A percentile compares a stretch with the other conserved stretches of the same genome.
These are phyloP conservation scores for Stramenopiles sp. DNA, from an alignment of 352 stramenopile species.

Conservation along the genomic window DNA sequence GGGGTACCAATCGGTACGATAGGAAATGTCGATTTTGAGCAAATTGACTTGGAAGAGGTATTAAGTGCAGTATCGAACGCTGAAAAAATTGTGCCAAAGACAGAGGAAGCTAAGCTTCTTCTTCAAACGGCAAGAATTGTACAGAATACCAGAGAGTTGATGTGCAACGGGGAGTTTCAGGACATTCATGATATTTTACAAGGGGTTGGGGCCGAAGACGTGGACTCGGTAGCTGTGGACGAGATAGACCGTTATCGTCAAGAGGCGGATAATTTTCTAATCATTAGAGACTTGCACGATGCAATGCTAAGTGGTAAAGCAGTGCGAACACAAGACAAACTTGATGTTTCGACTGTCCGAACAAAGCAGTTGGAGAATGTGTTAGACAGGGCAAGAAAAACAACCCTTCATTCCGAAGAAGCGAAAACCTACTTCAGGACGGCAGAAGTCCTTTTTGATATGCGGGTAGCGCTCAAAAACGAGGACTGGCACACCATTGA, in stretches of 20 bases:
- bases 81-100: slow-evolving; percentile 11
- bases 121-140: not conserved
- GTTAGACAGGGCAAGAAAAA: not conserved
- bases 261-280: not conserved
- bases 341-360: not conserved
- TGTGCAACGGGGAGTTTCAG: not conserved
- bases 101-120: not conserved
- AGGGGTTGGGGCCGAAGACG: not conserved
- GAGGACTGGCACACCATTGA: slow-evolving; percentile 1
- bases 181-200: slow-evolving; percentile 5
- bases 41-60: not conserved
- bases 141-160: not conserved
- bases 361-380: not conserved
- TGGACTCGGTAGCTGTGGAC: not conserved
- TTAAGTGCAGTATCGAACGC: not conserved
- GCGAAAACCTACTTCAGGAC: not conserved
- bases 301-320: not conserved
- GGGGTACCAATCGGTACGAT: not conserved
- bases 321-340: not conserved
- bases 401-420: not conserved
- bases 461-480: not conserved
- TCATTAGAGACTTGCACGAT: slow-evolving; percentile 2
- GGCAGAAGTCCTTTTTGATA: not conserved
- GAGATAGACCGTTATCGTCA: not conserved
- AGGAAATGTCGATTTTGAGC: not conserved